Evolutionary conservation across 192 early-diverging fungal species (phyloP), one percentile per base, ranked within the genome.

Genomic region (Coemansia sp.): DNA sequence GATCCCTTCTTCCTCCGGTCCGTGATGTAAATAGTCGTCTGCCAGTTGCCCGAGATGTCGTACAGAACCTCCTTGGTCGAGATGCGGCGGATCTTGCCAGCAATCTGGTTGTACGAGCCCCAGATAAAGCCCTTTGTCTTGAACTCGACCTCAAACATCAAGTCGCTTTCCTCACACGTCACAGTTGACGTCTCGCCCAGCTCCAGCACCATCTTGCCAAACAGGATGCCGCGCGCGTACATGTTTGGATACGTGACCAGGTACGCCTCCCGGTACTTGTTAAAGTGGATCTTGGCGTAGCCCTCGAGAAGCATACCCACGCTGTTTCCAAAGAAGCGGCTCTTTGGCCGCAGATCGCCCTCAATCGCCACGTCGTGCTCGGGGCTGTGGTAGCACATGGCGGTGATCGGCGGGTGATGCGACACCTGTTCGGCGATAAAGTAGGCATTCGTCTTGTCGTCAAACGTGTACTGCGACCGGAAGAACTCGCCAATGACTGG

Each of bases 151-250:
- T 89, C 84, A 44, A 87, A 91, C 30, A 83, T 58, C 52, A 93
- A 78, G 53, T 91, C 88, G 52, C 76, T 79, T 52, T 90, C 78
- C 27, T 73, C 50, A 64, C 93, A 94, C 22, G 67, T 76, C 9
- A 95, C 80, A 0, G 76, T 74, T 4, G 85, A 85, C n/a, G 67
- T 72, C 67, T 97, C 94, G 33, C 91, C 94, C 30, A 95, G 76
- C 65, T 97, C 94, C 41, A 97, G 67, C 30, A 87, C 82, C 94
- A 97, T 95, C 23, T 83, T 95, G 23, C 94, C 94, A 72, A 96
- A 89, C 53, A 96, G 44, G 33, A 97, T 89, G 3, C 92, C 90
- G 8, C 94, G 81, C 5, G 92, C 94, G 62, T 95, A 97, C 50
- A 95, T 81, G 65, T 97, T 97, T 9, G 94, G 94, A 65, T 90